Conservation (phyloP, 768 basidiomycete genomes). For the Cyclocybe cylindracea region DNA sequence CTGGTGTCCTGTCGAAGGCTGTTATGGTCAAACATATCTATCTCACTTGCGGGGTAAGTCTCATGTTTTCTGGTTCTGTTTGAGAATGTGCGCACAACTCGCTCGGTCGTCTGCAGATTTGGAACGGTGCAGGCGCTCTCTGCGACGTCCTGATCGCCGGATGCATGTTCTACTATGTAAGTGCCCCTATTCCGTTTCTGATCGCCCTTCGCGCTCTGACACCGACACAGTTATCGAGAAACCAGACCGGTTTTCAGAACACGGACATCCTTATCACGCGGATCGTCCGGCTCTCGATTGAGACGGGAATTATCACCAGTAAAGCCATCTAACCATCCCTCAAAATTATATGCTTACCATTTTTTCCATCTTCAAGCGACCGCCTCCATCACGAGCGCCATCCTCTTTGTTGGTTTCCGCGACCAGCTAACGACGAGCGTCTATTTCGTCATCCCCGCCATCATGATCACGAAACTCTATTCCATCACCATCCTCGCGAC, state of each 20-base stretch:
- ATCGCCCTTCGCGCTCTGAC: not conserved
- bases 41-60: conserved; percentile 25
- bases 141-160: conserved; percentile 32
- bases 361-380: conserved; percentile 19
- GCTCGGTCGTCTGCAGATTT: conserved; percentile 18
- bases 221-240: conserved; percentile 16
- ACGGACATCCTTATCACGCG: conserved; percentile 26
- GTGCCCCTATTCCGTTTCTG: not conserved
- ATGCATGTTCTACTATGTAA: conserved; percentile 32
- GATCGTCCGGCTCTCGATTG: conserved; percentile 34
- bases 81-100: not conserved
- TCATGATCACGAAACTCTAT: conserved; percentile 35
- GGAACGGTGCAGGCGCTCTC: conserved; percentile 32
- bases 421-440: conserved; percentile 23
- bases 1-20: conserved; percentile 15
- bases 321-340: not conserved
- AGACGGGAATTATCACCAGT: conserved; percentile 36
- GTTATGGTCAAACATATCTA: conserved; percentile 21
- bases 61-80: not conserved
- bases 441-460: conserved; percentile 33
- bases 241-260: conserved; percentile 22
- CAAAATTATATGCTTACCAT: not conserved
- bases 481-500: conserved; percentile 32
- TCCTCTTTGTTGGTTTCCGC: conserved; percentile 28
- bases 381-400: conserved; percentile 27